Percentiles rank a stretch among this genome's conserved stretches.
phyloP scores from a whole-genome alignment of 192 early-diverging fungal genomes.

The Backusella macrospora region DNA sequence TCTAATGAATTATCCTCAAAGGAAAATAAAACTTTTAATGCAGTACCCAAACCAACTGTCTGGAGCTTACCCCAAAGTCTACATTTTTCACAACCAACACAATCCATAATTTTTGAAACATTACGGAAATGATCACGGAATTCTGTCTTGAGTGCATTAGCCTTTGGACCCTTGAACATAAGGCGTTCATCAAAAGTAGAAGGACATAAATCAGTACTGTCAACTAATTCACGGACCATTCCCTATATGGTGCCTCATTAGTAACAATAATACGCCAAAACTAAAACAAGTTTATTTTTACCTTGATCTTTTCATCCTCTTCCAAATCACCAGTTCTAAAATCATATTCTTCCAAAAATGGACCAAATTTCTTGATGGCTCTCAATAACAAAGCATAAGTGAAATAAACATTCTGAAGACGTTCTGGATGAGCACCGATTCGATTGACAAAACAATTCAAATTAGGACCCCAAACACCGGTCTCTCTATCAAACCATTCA shows the following conservation, averaged over 20 bases:
- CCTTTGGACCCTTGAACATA: slow-evolving; percentile 74
- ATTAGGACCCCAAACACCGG: slow-evolving; percentile 87
- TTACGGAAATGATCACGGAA: slow-evolving; percentile 95
- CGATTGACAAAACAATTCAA: slow-evolving; percentile 90
- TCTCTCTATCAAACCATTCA: slow-evolving; percentile 87
- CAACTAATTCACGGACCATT: slow-evolving; percentile 62
- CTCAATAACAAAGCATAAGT: slow-evolving; percentile 86
- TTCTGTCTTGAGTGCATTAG: slow-evolving; percentile 73
- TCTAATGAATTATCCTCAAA: slow-evolving; percentile 72
- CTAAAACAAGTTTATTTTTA: slow-evolving; percentile 12
- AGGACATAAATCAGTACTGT: slow-evolving; percentile 59
- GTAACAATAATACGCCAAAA: too few relatives aligned
- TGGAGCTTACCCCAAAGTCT: slow-evolving; percentile 98
- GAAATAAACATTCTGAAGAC: slow-evolving; percentile 96
- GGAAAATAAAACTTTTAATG: slow-evolving; percentile 94
- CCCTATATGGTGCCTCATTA: too few relatives aligned
- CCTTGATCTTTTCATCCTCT: slow-evolving; percentile 58
- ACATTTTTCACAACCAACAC: slow-evolving; percentile 99
- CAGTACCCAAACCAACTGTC: slow-evolving; percentile 90
- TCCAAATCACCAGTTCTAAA: slow-evolving; percentile 70
- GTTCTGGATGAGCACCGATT: slow-evolving; percentile 86
- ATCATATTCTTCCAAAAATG: slow-evolving; percentile 72
- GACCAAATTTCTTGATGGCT: slow-evolving; percentile 82
- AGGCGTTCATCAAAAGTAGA: slow-evolving; percentile 88
- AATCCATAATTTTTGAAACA: slow-evolving; percentile 98